Evolutionary conservation across 306 rosid species (phyloP), one percentile per base, ranked within the genome.

Genomic region (Sophora flavescens): DNA sequence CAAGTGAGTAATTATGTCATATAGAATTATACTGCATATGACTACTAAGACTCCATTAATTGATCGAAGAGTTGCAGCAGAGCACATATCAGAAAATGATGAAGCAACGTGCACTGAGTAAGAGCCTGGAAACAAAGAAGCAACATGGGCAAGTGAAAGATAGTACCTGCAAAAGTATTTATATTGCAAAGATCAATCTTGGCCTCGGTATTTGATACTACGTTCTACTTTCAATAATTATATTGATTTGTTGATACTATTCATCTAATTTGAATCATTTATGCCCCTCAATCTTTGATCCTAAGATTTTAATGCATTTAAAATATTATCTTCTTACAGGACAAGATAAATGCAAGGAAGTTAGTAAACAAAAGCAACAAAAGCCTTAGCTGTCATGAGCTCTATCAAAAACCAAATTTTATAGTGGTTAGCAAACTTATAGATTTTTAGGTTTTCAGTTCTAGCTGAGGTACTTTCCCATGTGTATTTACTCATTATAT

Each of bases 81-180:
- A 88, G 85, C 98, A 96, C 71, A 62, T 53, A 76, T 89, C 96
- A 47, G 87, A 77, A 77, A 92, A 84, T 18, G 96, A 86, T 38
- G 88, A 63, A 70, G 79, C 87, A 52, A 82, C 84, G 73, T 70
- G 70, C 44, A 81, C 42, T 15, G 42, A 57, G 14, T 57, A 81
- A 81, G 84, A 74, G 79, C 88, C 96, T 81, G 92, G 97, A 89
- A 92, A 89, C 96, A 92, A 80, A 87, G 82, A 96, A 82, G 96
- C 93, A 87, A 86, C 85, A 83, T 96, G 90, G 86, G 88, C 98
- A 53, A 92, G 93, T 75, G 98, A 96, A 91, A 96, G 90, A 91
- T 81, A 89, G 87, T 92, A 96, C 98, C 98, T 96, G 91, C 91
- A 89, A 71, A 78, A 86, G 68, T 70, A 71, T 61, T 79, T 42